Base-by-base conservation (phyloP, 768 basidiomycete species). In the Xerocomus brunneocitrinus region DNA sequence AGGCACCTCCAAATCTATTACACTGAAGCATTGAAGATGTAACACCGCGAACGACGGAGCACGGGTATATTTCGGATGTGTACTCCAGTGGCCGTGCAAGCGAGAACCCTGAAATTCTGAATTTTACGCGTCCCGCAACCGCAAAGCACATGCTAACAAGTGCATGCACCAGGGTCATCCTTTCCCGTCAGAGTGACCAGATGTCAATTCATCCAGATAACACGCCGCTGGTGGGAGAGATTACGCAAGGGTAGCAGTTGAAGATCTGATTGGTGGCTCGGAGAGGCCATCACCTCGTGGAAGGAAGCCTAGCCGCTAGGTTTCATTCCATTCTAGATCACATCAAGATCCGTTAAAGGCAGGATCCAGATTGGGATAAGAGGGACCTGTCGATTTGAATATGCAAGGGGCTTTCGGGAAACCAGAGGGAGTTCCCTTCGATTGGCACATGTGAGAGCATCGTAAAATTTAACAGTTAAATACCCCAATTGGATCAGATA, bases 221-320 rank as follows among this genome's bases (percentile, higher is more conserved):
- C 45, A 52, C 38, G 52, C 28, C 42, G 19, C 45, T 43, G 39
- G 62, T 61, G 65, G 58, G 58, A 58, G 57, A 49, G 47, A 28
- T 63, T 55, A 57, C 54, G 59, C 43, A 52, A 63, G 34, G 31
- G 47, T 43, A 38, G 39, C 32, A 39, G 28, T 27, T 27, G 36
- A 41, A 47, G 36, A 55, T 47, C 40, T 13, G 50, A 56, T 31
- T 48, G 44, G 44, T 51, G 50, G 51, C 38, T 45, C 54, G 53
- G 54, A 46, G 52, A 54, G 49, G 48, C 54, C 44, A 46, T 22
- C 48, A 39, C 62, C 65, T 65, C 65, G 58, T 62, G 66, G 57
- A 45, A 43, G 35, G 52, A 44, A 53, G 28, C 50, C 45, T 46
- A 52, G 55, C 47, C 34, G 6, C 30, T 8, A 31, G 52, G 46